phyloP scores from a whole-genome alignment of 2,329 filamentous ascomycete species.

The Colletotrichum navitas region DNA sequence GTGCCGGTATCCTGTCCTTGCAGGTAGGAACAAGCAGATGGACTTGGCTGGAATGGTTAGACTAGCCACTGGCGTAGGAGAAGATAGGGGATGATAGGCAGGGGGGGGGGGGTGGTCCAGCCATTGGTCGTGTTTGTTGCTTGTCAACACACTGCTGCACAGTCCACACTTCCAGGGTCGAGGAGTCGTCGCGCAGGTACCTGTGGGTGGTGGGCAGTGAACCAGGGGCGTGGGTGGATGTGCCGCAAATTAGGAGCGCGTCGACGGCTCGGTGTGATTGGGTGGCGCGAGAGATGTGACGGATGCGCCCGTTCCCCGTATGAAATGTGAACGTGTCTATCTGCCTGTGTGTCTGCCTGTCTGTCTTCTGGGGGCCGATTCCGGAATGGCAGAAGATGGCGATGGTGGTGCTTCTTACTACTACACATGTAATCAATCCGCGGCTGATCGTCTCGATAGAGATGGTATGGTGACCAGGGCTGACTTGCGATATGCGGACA shows the following conservation, averaged over 20 bases:
- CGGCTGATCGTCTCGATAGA: constrained; percentile 26
- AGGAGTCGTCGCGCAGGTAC: not conserved
- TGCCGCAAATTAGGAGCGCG: constrained; percentile 40
- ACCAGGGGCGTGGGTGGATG: constrained; percentile 28
- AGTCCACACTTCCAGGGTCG: not conserved
- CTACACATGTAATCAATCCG: no score
- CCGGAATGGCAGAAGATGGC: constrained; percentile 16
- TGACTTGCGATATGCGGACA: constrained; percentile 14
- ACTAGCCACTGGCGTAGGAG: constrained; percentile 13
- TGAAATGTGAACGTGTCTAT: constrained; percentile 3
- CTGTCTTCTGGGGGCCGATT: constrained; percentile 24
- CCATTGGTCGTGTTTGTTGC: constrained; percentile 24
- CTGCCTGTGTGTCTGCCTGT: not conserved
- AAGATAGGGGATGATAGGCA: constrained; percentile 1
- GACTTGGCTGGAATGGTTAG: constrained; percentile 12
- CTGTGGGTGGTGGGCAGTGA: not conserved
- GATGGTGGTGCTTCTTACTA: not conserved
- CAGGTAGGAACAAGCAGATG: not conserved
- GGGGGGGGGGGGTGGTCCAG: not conserved
- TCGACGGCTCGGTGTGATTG: constrained; percentile 27
- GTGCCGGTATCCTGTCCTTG: constrained; percentile 1
- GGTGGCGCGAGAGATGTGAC: constrained; percentile 37
- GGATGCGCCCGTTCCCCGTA: constrained; percentile 37
- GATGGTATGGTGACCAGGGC: not conserved
- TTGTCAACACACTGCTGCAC: not conserved